Evolutionary conservation across 208 protist species (phyloP).

Genomic region (Leptomonas pyrrhocoris): DNA sequence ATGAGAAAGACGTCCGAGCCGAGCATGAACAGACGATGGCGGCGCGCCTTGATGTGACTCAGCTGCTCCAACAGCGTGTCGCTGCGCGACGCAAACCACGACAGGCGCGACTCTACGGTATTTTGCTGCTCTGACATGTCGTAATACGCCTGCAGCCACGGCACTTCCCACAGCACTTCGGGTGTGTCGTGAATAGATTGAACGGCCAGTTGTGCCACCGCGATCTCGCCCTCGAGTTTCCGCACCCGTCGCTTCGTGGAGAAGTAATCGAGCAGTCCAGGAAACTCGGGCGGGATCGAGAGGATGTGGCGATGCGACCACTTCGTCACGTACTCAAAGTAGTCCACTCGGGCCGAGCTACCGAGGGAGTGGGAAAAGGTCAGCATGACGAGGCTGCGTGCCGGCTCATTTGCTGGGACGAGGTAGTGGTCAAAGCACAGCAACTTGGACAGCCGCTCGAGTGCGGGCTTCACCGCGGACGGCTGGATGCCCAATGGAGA

Average conservation of each 20-base stretch:
- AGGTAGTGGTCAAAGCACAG: slow-evolving; percentile 83
- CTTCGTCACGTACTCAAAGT: slow-evolving; percentile 71
- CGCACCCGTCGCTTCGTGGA: slow-evolving; percentile 51
- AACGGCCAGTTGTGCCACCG: slow-evolving; percentile 56
- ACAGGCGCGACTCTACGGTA: slow-evolving; percentile 50
- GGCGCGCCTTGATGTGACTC: slow-evolving; percentile 58
- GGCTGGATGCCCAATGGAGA: slow-evolving; percentile 11
- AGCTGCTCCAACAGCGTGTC: slow-evolving; percentile 74
- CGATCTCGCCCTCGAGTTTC: slow-evolving; percentile 61
- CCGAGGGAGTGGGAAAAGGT: slow-evolving; percentile 68
- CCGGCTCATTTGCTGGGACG: slow-evolving; percentile 43
- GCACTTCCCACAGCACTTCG: slow-evolving; percentile 77
- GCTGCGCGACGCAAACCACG: slow-evolving; percentile 65
- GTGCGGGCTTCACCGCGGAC: slow-evolving; percentile 31
- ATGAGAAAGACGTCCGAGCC: slow-evolving; percentile 81
- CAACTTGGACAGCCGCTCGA: slow-evolving; percentile 52
- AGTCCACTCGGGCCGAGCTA: slow-evolving; percentile 58
- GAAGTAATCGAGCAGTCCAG: slow-evolving; percentile 71
- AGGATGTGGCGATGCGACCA: slow-evolving; percentile 59
- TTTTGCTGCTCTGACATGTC: slow-evolving; percentile 63
- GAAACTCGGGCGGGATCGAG: slow-evolving; percentile 54
- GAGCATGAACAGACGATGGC: slow-evolving; percentile 72
- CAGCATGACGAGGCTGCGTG: slow-evolving; percentile 66
- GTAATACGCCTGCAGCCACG: slow-evolving; percentile 68
- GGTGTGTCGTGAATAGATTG: slow-evolving; percentile 60